Evolutionary conservation across 371 early-diverging fungal genomes (phyloP).

Genomic region (Mucor lusitanicus): DNA sequence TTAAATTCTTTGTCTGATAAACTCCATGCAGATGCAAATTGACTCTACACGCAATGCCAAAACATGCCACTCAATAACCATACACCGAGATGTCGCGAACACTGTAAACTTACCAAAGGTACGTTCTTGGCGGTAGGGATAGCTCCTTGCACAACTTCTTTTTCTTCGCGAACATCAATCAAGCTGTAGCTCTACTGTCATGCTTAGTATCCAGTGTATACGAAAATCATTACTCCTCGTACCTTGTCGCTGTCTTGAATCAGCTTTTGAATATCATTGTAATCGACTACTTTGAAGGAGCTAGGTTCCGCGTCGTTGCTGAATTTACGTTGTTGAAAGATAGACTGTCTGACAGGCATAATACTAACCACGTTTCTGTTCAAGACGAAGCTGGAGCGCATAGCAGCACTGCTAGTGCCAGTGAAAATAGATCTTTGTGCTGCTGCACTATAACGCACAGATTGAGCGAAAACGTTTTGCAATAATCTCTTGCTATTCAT

Average conservation of each 20-base stretch:
- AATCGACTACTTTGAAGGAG: conserved; percentile 24
- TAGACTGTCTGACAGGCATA: not conserved
- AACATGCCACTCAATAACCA: not conserved
- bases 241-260: conserved; percentile 26
- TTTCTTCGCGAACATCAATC: conserved; percentile 66
- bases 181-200: conserved; percentile 28
- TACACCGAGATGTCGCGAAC: not conserved
- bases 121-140: conserved; percentile 65
- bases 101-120: conserved; percentile 46
- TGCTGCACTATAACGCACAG: not conserved
- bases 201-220: not conserved
- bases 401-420: not conserved
- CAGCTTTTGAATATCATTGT: conserved; percentile 24
- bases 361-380: not conserved
- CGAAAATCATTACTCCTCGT: not conserved
- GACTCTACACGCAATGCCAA: conserved; percentile 31
- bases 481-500: conserved; percentile 10
- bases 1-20: conserved; percentile 49
- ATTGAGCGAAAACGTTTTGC: conserved; percentile 1
- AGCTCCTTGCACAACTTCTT: conserved; percentile 52
- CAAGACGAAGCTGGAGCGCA: not conserved
- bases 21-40: conserved; percentile 53
- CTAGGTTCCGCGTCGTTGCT: not conserved
- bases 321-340: not conserved
- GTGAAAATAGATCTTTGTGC: not conserved